phyloP scores from a whole-genome alignment of 106 monocot species.

The Iris macrosiphon region DNA sequence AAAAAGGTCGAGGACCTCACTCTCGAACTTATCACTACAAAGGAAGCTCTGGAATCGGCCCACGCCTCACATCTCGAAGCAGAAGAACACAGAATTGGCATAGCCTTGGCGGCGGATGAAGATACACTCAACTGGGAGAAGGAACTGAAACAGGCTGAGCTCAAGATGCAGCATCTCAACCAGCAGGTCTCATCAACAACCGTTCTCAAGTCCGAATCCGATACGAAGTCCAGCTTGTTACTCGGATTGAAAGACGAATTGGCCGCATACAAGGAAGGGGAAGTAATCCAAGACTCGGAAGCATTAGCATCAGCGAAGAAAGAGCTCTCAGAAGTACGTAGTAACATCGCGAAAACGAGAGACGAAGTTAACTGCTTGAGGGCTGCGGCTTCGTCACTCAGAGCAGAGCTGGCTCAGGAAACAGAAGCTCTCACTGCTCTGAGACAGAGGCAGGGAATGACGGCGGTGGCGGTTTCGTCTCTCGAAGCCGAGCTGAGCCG shows the following conservation, averaged over 20 bases:
- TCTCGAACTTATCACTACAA: slow-evolving; percentile 30
- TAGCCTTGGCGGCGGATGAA: slow-evolving; percentile 22
- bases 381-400: slow-evolving; percentile 30
- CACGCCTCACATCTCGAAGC: slow-evolving; percentile 38
- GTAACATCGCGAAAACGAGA: slow-evolving; percentile 30
- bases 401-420: slow-evolving; percentile 37
- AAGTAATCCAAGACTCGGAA: slow-evolving; percentile 23
- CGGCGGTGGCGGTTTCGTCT: slow-evolving; percentile 39
- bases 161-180: slow-evolving; percentile 19
- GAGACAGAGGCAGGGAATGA: slow-evolving; percentile 33
- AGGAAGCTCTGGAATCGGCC: slow-evolving; percentile 32
- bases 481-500: slow-evolving; percentile 45
- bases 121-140: slow-evolving; percentile 21
- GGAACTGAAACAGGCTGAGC: slow-evolving; percentile 26
- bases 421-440: slow-evolving; percentile 16
- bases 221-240: slow-evolving; percentile 25
- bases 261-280: slow-evolving; percentile 24
- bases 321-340: slow-evolving; percentile 40
- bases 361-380: slow-evolving; percentile 21
- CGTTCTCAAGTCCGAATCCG: slow-evolving; percentile 34
- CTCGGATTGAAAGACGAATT: slow-evolving; percentile 30
- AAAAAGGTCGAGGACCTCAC: slow-evolving; percentile 35
- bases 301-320: slow-evolving; percentile 9
- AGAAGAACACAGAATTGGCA: slow-evolving; percentile 38
- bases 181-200: slow-evolving; percentile 19